Evolutionary conservation across 2,329 filamentous ascomycete genomes (phyloP).

Genomic region (Aureobasidium sp.): DNA sequence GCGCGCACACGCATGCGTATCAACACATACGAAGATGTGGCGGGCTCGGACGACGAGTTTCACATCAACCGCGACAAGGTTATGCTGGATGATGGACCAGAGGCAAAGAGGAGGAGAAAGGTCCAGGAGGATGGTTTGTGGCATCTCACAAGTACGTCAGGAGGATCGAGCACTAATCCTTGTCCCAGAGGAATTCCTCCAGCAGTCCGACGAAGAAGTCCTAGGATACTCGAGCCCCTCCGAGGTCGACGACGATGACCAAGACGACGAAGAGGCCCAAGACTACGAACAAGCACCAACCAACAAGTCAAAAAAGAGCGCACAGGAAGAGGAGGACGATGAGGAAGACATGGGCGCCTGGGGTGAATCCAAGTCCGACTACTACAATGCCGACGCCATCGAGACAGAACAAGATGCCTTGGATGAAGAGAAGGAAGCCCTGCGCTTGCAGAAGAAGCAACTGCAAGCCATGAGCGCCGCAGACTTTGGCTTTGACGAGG

Average conservation of each 20-base stretch:
- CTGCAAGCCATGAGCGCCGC: constrained; percentile 80
- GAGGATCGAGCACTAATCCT: constrained; percentile 17
- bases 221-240: constrained; percentile 41
- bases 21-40: constrained; percentile 70
- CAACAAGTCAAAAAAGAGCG: constrained; percentile 20
- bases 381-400: constrained; percentile 80
- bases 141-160: neutral
- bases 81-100: constrained; percentile 72
- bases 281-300: constrained; percentile 28
- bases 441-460: constrained; percentile 83
- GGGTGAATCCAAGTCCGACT: constrained; percentile 82
- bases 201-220: constrained; percentile 58
- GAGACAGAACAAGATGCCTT: constrained; percentile 68
- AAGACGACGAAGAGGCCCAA: constrained; percentile 46
- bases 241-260: constrained; percentile 43
- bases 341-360: constrained; percentile 63
- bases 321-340: constrained; percentile 43
- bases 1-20: constrained; percentile 47
- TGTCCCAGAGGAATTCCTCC: constrained; percentile 48
- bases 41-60: constrained; percentile 91
- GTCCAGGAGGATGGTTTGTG: constrained; percentile 44
- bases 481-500: constrained; percentile 89
- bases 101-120: constrained; percentile 68
- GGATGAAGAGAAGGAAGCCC: constrained; percentile 87
- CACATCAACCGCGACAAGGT: constrained; percentile 81